Conservation (phyloP, 306 rosid species). For the Begonia loranthoides region DNA sequence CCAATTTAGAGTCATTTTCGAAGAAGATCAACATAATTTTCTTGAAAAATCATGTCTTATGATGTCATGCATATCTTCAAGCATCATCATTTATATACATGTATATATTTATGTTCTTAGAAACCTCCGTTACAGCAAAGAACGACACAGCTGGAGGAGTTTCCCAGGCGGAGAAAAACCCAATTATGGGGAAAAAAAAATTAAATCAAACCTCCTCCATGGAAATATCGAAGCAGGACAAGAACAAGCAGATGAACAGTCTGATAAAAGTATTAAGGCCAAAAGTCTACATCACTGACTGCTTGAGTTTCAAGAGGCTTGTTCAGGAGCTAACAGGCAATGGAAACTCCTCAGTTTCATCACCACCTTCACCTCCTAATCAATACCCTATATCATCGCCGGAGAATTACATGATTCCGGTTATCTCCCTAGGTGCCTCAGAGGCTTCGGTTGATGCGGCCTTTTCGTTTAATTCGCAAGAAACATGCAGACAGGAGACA, state of each 20-base stretch:
- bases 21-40: conserved; percentile 28
- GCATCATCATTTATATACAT: conserved; percentile 11
- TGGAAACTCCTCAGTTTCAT: background rate
- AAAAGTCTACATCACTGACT: conserved; percentile 30
- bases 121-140: conserved; percentile 27
- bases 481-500: no score
- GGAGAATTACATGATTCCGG: background rate
- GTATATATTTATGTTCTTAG: conserved; percentile 18
- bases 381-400: background rate
- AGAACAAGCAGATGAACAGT: conserved; percentile 16
- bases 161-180: conserved; percentile 20
- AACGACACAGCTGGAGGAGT: conserved; percentile 18
- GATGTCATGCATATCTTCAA: conserved; percentile 12
- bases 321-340: conserved; percentile 35
- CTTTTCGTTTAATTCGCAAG: no score
- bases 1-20: background rate
- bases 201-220: conserved; percentile 11
- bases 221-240: conserved; percentile 11
- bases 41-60: conserved; percentile 28
- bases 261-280: conserved; percentile 24
- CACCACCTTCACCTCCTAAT: background rate
- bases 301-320: conserved; percentile 26
- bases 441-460: background rate
- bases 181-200: conserved; percentile 22
- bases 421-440: background rate